Evolutionary conservation across 2,329 filamentous ascomycete genomes (phyloP), one percentile per base, ranked within the genome.

Genomic region (Raffaelea arxii): DNA sequence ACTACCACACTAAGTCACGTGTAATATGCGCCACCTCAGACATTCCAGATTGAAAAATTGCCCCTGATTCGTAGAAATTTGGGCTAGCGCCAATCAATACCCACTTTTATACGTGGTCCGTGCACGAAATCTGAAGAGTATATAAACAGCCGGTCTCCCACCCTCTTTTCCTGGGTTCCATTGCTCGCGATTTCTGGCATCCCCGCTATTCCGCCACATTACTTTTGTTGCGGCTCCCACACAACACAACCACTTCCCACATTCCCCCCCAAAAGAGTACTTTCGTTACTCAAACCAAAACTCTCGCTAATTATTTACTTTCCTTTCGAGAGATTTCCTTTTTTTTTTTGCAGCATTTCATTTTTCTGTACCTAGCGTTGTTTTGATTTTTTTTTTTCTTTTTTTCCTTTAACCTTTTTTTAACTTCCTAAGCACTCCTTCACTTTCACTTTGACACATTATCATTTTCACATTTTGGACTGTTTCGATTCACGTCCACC

Each of bases 61-160:
- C 44, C 47, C 40, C 43, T 54, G 51, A 54, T 54, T 54, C 49
- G 53, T 43, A 46, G 49, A 54, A 49, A 49, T 44, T 37, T 46
- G 38, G 10, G 35, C 48, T 54, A 54, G 53, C 46, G 53, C 46
- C 40, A 35, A 16, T 18, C 10, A 9, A 12, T 41, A 32, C 39
- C 48, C 43, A 44, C 46, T 48, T 18, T 48, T 50, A 40, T 4
- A 18, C 16, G 4, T 54, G 53, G 53, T 14, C 53, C 49, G 53
- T 54, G 53, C 53, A 47, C 47, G 46, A 49, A 32, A 19, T 12
- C 9, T 19, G 41, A 41, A 37, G 42, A 40, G 43, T 54, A 53
- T 54, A 54, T 51, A 54, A 48, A 41, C 45, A 36, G 27, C 44
- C 30, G 44, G 46, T 50, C 43, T 53, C 50, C 53, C 53, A 50